Conservation (phyloP, 352 stramenopile genomes). For the Blastocystis sp. region DNA sequence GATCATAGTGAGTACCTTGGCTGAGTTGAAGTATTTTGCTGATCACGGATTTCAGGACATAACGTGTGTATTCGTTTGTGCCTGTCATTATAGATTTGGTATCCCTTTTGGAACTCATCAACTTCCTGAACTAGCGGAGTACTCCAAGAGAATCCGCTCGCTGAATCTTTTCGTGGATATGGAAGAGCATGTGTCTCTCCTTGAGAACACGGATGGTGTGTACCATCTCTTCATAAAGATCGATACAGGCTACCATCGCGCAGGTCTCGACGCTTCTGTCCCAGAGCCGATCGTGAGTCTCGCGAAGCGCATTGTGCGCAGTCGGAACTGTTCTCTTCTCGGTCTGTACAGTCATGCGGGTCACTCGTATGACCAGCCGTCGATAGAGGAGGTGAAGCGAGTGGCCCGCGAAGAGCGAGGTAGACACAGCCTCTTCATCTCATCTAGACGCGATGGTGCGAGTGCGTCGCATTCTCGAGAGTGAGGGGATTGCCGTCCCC, state of each 20-base stretch:
- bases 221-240: constrained; percentile 58
- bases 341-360: constrained; percentile 52
- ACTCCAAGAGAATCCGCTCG: neutral
- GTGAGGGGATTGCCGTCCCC: neutral
- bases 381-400: neutral
- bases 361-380: constrained; percentile 43
- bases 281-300: neutral
- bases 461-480: neutral
- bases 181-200: constrained; percentile 31
- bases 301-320: neutral
- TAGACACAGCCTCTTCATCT: neutral
- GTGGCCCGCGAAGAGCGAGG: constrained; percentile 18
- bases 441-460: constrained; percentile 20
- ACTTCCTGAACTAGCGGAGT: neutral
- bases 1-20: constrained; percentile 53
- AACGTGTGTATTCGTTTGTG: neutral
- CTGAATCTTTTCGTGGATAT: constrained; percentile 54
- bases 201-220: neutral
- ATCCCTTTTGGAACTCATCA: constrained; percentile 55
- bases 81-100: constrained; percentile 26
- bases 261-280: neutral
- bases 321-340: neutral
- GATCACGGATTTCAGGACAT: constrained; percentile 59
- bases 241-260: constrained; percentile 58
- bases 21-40: constrained; percentile 54